These are phyloP conservation scores for Aspergillus phoenicis DNA, from an alignment of 2,329 filamentous ascomycete genomes.

Conservation along the genomic window DNA sequence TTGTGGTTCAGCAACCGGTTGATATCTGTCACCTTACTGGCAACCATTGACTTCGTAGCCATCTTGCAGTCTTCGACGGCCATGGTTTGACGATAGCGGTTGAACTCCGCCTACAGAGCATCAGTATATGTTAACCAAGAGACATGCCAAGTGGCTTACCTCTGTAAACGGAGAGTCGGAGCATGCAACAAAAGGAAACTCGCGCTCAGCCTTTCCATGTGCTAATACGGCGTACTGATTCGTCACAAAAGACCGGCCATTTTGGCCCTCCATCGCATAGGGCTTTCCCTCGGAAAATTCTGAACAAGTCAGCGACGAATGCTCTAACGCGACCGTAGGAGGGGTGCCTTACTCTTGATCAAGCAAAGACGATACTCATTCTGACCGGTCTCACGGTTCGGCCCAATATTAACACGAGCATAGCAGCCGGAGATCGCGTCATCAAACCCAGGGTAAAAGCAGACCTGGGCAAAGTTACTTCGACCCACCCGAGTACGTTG, in stretches of 20 bases:
- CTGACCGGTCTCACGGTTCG: constrained; percentile 70
- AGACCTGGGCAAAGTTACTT: constrained; percentile 84
- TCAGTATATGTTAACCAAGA: not conserved
- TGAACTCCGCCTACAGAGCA: constrained; percentile 67
- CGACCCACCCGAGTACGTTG: constrained; percentile 82
- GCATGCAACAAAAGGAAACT: constrained; percentile 88
- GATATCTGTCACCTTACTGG: constrained; percentile 77
- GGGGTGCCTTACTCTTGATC: constrained; percentile 69
- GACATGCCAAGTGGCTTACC: constrained; percentile 49
- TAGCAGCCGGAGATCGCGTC: constrained; percentile 80
- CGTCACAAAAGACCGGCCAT: constrained; percentile 76
- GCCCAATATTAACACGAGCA: constrained; percentile 79
- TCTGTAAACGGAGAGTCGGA: constrained; percentile 86
- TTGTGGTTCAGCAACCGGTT: constrained; percentile 74
- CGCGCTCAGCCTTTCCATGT: constrained; percentile 78
- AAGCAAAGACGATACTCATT: constrained; percentile 85
- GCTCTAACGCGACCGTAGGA: not conserved
- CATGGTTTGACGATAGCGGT: constrained; percentile 76
- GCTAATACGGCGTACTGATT: constrained; percentile 82
- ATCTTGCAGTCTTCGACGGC: constrained; percentile 70
- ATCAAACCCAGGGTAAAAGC: constrained; percentile 90
- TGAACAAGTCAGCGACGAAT: constrained; percentile 37
- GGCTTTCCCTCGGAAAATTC: constrained; percentile 77
- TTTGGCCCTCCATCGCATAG: constrained; percentile 76
- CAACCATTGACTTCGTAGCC: constrained; percentile 71